Percentiles rank a stretch among this genome's conserved stretches.
phyloP scores from a whole-genome alignment of 257 asterid genomes.

The Verbascum thapsus region DNA sequence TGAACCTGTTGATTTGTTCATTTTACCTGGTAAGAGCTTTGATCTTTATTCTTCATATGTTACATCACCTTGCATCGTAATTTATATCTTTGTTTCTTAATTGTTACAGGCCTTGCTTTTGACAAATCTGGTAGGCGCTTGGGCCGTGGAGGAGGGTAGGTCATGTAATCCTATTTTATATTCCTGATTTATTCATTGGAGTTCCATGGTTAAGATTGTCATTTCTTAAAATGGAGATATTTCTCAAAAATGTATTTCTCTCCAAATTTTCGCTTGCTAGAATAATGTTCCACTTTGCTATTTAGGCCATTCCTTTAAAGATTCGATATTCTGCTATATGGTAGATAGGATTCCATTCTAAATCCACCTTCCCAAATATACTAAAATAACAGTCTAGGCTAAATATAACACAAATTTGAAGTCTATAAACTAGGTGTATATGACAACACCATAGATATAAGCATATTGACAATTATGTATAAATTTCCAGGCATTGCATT shows the following conservation, averaged over 20 bases:
- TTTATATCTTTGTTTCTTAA: background rate
- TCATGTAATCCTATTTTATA: conserved; percentile 18
- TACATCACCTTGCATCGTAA: conserved; percentile 5
- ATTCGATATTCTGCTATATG: too few species aligned
- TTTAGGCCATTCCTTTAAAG: too few species aligned
- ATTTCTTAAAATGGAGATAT: background rate
- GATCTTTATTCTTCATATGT: background rate
- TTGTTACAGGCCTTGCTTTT: conserved; percentile 78
- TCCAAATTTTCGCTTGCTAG: background rate
- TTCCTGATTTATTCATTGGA: background rate
- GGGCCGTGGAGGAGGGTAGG: conserved; percentile 99
- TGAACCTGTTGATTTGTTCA: conserved; percentile 86
- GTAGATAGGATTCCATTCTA: conserved; percentile 1
- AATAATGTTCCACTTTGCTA: background rate
- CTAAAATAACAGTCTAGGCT: background rate
- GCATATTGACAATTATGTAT: background rate
- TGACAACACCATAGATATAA: background rate
- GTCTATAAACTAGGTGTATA: background rate
- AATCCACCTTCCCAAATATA: too few species aligned
- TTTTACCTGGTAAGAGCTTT: conserved; percentile 76
- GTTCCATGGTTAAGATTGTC: background rate
- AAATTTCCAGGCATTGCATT: background rate
- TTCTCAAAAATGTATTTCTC: too few species aligned
- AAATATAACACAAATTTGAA: background rate
- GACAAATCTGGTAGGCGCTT: conserved; percentile 90